These are phyloP conservation scores for Tarenaya hassleriana DNA, from an alignment of 345 rosid genomes.

Conservation along the genomic window DNA sequence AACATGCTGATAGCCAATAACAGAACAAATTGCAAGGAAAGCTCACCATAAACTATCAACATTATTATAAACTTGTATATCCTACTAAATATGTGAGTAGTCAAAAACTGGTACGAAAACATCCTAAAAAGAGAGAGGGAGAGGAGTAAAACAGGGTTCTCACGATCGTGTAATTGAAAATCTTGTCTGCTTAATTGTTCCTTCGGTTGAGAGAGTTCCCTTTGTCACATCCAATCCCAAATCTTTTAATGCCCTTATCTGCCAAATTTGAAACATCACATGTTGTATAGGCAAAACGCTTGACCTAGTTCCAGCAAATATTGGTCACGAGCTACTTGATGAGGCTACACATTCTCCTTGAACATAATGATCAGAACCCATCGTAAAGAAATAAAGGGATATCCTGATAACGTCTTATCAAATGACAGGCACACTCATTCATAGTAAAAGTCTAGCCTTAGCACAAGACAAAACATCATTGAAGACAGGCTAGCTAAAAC, in stretches of 20 bases:
- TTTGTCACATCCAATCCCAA: slow-evolving; percentile 83
- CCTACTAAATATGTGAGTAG: background rate
- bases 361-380: too few relatives aligned
- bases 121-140: slow-evolving; percentile 2
- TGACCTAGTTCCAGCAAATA: slow-evolving; percentile 8
- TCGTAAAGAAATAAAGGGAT: too few relatives aligned
- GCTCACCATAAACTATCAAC: slow-evolving; percentile 2
- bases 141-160: slow-evolving; percentile 29
- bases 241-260: slow-evolving; percentile 85
- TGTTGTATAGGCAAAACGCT: slow-evolving; percentile 9
- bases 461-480: slow-evolving; percentile 2
- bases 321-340: too few relatives aligned
- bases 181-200: slow-evolving; percentile 69
- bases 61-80: slow-evolving; percentile 3
- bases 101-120: slow-evolving; percentile 1
- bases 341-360: too few relatives aligned
- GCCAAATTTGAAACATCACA: slow-evolving; percentile 22
- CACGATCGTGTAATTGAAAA: slow-evolving; percentile 67
- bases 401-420: too few relatives aligned
- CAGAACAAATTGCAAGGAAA: too few relatives aligned
- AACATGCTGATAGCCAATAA: too few relatives aligned
- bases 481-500: slow-evolving; percentile 1
- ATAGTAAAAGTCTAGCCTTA: background rate
- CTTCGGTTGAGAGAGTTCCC: slow-evolving; percentile 77
- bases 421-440: background rate